phyloP scores from a whole-genome alignment of 2,329 filamentous ascomycete genomes.

The Claviceps fusiformis region DNA sequence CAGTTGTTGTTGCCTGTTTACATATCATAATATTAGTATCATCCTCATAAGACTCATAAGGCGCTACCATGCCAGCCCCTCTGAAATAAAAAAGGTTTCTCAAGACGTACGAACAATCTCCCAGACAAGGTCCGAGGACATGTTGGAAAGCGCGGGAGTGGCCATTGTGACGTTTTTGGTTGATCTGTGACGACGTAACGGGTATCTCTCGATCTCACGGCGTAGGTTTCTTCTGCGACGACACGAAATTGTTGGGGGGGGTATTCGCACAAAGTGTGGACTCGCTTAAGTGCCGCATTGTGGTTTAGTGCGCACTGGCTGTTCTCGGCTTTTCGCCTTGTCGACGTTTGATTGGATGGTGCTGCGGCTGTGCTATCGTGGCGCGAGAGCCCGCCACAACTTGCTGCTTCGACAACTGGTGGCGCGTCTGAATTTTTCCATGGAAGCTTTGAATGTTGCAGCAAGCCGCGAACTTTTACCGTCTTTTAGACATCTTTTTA shows the following conservation, averaged over 20 bases:
- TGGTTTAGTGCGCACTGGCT: slow-evolving; percentile 14
- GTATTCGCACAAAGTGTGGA: slow-evolving; percentile 25
- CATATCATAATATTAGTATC: neutral
- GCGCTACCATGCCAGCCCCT: neutral
- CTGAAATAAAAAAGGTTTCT: neutral
- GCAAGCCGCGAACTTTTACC: neutral
- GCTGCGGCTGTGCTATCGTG: neutral
- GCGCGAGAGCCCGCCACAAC: neutral
- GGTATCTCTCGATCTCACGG: slow-evolving; percentile 9
- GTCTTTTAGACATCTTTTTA: neutral
- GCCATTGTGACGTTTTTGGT: slow-evolving; percentile 37
- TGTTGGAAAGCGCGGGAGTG: slow-evolving; percentile 48
- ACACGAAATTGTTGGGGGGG: slow-evolving; percentile 13
- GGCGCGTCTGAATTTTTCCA: neutral
- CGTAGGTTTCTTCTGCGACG: slow-evolving; percentile 7
- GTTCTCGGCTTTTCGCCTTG: slow-evolving; percentile 8
- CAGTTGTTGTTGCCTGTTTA: slow-evolving; percentile 67
- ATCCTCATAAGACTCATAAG: neutral
- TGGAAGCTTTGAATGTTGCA: neutral
- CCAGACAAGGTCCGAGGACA: slow-evolving; percentile 89
- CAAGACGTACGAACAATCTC: slow-evolving; percentile 84
- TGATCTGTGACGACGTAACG: slow-evolving; percentile 13
- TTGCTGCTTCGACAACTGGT: neutral
- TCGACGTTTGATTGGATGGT: slow-evolving; percentile 7
- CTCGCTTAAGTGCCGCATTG: slow-evolving; percentile 21